phyloP scores from a whole-genome alignment of 2,329 filamentous ascomycete species.

The Fusarium austroafricanum region DNA sequence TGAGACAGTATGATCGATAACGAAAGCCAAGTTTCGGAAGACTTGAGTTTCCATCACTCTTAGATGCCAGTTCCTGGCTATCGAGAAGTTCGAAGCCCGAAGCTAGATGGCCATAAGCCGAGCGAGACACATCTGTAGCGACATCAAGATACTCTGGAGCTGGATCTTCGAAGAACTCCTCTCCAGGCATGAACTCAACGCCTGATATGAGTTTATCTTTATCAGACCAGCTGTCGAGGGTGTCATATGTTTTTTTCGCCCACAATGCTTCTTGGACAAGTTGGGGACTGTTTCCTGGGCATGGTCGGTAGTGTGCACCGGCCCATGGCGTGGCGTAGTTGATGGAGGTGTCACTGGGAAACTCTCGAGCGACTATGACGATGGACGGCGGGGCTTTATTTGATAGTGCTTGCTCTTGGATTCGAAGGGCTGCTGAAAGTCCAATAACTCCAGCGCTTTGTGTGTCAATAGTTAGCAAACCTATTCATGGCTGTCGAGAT shows the following conservation, averaged over 20 bases:
- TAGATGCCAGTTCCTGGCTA: neutral
- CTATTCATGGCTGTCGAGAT: neutral
- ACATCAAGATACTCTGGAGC: neutral
- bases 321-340: slow-evolving; percentile 19
- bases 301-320: slow-evolving; percentile 7
- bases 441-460: slow-evolving; percentile 4
- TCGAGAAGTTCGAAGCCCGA: neutral
- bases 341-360: neutral
- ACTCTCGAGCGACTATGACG: neutral
- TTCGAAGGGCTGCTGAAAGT: neutral
- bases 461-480: neutral
- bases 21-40: neutral
- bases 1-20: slow-evolving; percentile 7
- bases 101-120: neutral
- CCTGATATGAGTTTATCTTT: neutral
- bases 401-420: neutral
- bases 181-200: neutral
- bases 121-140: neutral
- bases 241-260: slow-evolving; percentile 3
- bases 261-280: neutral
- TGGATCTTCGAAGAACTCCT: neutral
- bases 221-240: neutral
- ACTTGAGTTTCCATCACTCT: neutral
- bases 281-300: neutral
- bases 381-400: neutral